Conservation (phyloP, 352 stramenopile genomes). For the Globisporangium rhizosaccharum region DNA sequence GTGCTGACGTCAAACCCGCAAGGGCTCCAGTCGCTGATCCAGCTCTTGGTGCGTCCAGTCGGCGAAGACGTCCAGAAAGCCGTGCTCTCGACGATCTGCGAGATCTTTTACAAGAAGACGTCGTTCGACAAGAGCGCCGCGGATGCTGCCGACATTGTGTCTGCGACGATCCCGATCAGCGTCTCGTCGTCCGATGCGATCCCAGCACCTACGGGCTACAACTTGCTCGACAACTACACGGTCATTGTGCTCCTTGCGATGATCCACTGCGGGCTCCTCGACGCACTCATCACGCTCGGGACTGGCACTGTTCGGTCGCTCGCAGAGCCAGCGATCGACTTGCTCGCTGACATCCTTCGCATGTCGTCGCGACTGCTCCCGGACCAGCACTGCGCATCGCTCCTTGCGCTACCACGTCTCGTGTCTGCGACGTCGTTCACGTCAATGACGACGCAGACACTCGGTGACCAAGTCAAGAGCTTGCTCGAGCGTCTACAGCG, state of each 20-base stretch:
- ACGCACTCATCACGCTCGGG: conserved; percentile 79
- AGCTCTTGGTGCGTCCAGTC: conserved; percentile 82
- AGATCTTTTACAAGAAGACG: conserved; percentile 87
- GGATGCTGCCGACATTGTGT: conserved; percentile 26
- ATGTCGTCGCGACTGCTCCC: conserved; percentile 81
- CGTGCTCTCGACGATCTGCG: conserved; percentile 83
- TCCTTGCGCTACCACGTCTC: conserved; percentile 72
- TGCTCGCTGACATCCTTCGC: conserved; percentile 77
- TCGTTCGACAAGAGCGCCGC: conserved; percentile 64
- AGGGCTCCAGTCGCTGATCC: conserved; percentile 79
- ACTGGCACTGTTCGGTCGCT: conserved; percentile 66
- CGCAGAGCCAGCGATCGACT: conserved; percentile 78
- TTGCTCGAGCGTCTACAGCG: conserved; percentile 69
- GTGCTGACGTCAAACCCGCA: conserved; percentile 85
- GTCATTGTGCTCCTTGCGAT: conserved; percentile 82
- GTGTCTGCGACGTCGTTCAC: conserved; percentile 78
- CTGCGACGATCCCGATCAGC: conserved; percentile 58
- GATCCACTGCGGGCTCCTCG: conserved; percentile 80
- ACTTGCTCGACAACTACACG: conserved; percentile 87
- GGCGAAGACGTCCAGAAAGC: conserved; percentile 87
- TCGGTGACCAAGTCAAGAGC: conserved; percentile 68
- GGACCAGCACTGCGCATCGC: conserved; percentile 76
- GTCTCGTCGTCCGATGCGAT: conserved; percentile 64
- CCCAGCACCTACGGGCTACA: conserved; percentile 59
- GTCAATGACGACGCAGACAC: conserved; percentile 59